Base-by-base conservation (phyloP, 2,329 filamentous ascomycete genomes). In the Cytospora leucostoma region DNA sequence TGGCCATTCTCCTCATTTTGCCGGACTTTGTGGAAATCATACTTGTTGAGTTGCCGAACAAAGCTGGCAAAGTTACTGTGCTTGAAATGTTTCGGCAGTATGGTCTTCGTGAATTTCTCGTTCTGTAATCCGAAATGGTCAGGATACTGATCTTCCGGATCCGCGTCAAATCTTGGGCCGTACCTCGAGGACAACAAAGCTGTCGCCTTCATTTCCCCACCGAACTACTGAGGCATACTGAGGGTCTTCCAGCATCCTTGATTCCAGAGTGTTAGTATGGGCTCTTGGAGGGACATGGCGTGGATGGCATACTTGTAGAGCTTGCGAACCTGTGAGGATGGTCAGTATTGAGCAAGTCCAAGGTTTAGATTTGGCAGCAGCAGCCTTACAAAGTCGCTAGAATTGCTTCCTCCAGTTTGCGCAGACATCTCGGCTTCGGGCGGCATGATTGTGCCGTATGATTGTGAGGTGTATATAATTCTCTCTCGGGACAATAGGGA, bases 21-120 rank as follows among this genome's bases (percentile, higher is more conserved):
- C 68, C 95, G 87, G 67, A 98, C 93, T 82, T 99, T 99, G 82
- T 99, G 95, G 71, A 99, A 99, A 74, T 97, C 93, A 76, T 96
- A 97, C 75, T 97, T 97, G 80, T 97, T 97, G 64, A 97, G 80
- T 75, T 97, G 93, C 56, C 93, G 90, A 64, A 97, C 93, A 74
- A 97, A 97, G 77, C 93, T 97, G 37, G 93, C 93, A 79, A 97
- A 97, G 76, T 97, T 97, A 84, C 92, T 96, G 78, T 98, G 95
- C 78, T 99, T 99, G 82, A 99, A 99, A 72, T 98, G 93, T 74
- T 98, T 97, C 2, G 95, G 95, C 17, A 99, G 86, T 70, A 99
- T 96, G 47, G 91, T 90, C 75, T 97, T 97, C 27, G 95, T 98
- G 73, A 99, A 99, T 76, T 96, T 97, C 76, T 98, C 94, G 76